Evolutionary conservation across 352 stramenopile genomes (phyloP).

Genomic region (Phytophthora sp.): DNA sequence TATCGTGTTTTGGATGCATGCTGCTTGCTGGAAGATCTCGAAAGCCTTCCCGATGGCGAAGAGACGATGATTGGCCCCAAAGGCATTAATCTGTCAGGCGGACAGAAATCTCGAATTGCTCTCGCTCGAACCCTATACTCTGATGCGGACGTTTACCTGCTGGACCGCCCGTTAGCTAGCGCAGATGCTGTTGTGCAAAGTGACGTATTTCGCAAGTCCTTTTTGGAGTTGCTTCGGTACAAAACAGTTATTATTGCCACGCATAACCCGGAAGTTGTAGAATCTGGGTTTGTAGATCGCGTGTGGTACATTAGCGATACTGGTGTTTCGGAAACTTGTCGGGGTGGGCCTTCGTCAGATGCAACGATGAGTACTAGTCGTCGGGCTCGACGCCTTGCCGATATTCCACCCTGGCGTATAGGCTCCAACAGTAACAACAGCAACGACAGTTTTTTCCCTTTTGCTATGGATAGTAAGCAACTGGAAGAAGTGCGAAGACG

Average conservation of each 20-base stretch:
- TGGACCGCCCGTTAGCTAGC: conserved; percentile 42
- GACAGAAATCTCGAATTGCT: conserved; percentile 40
- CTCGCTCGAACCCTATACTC: conserved; percentile 46
- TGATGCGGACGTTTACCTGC: conserved; percentile 44
- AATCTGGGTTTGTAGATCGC: conserved; percentile 44
- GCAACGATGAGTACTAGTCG: conserved; percentile 8
- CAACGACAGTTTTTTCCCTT: conserved; percentile 3
- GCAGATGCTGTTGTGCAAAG: conserved; percentile 44
- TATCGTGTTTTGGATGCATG: conserved; percentile 49
- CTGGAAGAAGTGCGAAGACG: conserved; percentile 5
- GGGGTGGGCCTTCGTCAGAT: conserved; percentile 5
- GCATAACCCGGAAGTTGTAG: conserved; percentile 84
- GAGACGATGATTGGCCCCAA: conserved; percentile 41
- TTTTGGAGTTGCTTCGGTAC: conserved; percentile 43
- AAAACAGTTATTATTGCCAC: conserved; percentile 89
- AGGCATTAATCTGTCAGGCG: conserved; percentile 40
- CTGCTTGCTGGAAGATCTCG: conserved; percentile 54
- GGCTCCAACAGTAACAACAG: not conserved
- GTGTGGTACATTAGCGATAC: conserved; percentile 34
- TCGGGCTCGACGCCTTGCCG: conserved; percentile 32
- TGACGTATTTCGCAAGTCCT: conserved; percentile 53
- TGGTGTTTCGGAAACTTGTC: conserved; percentile 26
- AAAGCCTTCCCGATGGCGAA: conserved; percentile 37
- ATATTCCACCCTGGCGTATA: conserved; percentile 42
- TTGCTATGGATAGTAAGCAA: conserved; percentile 14